Evolutionary conservation across 441 rosid genomes (phyloP).

Genomic region (Pelargonium australe): DNA sequence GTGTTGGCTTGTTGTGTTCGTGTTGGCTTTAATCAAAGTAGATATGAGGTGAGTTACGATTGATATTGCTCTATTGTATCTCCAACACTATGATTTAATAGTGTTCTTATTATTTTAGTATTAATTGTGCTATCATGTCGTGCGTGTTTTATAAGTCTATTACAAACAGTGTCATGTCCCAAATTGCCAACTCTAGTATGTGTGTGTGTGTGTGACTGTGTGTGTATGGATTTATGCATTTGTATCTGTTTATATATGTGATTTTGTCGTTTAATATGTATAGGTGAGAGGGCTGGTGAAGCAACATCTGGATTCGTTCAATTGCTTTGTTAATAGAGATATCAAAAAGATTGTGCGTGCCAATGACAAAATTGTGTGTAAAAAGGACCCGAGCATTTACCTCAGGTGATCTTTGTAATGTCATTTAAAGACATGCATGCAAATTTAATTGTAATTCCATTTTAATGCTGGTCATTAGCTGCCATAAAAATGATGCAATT

Average conservation of each 20-base stretch:
- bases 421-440: neutral
- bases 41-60: too few species aligned
- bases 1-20: too few species aligned
- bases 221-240: neutral
- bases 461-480: too few species aligned
- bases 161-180: too few species aligned
- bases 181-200: neutral
- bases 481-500: too few species aligned
- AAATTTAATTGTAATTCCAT: too few species aligned
- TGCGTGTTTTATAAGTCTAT: too few species aligned
- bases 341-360: constrained; percentile 88
- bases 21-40: too few species aligned
- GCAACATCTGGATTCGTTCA: constrained; percentile 87
- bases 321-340: constrained; percentile 66
- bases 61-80: too few species aligned
- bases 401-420: constrained; percentile 37
- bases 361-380: constrained; percentile 49
- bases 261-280: constrained; percentile 14
- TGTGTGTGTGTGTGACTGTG: neutral
- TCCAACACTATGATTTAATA: too few species aligned
- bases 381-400: constrained; percentile 45
- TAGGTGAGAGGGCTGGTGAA: constrained; percentile 92
- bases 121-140: too few species aligned
- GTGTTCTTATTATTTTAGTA: too few species aligned
- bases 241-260: constrained; percentile 1